phyloP scores from a whole-genome alignment of 306 rosid species.

The Boehmeria nivea region DNA sequence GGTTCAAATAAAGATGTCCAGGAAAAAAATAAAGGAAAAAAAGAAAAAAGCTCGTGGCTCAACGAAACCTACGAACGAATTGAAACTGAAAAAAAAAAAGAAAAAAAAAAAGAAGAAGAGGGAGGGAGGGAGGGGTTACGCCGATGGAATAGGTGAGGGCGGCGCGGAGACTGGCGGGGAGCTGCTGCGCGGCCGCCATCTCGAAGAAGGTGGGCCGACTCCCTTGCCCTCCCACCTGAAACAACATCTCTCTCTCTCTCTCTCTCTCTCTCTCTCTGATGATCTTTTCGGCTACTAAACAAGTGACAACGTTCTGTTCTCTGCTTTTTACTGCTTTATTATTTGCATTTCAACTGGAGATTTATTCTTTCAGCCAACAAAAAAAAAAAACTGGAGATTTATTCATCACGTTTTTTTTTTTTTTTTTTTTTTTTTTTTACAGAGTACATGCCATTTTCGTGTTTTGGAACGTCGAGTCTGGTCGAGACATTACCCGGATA shows the following conservation, averaged over 20 bases:
- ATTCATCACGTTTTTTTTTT: too few relatives aligned
- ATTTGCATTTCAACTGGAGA: too few relatives aligned
- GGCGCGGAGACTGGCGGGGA: conserved; percentile 84
- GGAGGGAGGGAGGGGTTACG: conserved; percentile 25
- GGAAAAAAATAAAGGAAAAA: too few relatives aligned
- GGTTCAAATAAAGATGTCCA: too few relatives aligned
- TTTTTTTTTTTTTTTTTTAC: too few relatives aligned
- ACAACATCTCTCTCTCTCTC: conserved; percentile 51
- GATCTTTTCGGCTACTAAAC: neutral
- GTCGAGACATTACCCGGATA: too few relatives aligned
- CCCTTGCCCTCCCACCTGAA: conserved; percentile 97
- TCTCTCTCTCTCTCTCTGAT: neutral
- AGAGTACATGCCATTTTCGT: too few relatives aligned
- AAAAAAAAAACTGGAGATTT: too few relatives aligned
- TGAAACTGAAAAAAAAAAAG: neutral
- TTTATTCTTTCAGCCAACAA: too few relatives aligned
- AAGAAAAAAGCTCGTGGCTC: too few relatives aligned
- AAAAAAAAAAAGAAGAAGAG: neutral
- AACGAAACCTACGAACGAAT: too few relatives aligned
- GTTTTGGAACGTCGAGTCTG: too few relatives aligned
- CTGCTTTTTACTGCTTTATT: neutral
- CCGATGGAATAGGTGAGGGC: conserved; percentile 88
- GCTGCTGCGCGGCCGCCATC: conserved; percentile 98
- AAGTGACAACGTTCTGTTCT: neutral
- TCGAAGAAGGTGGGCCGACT: conserved; percentile 98